A percentile compares a stretch with the other conserved stretches of the same genome.
phyloP scores from a whole-genome alignment of 495 filamentous ascomycete species.

The Neurospora pannonica region DNA sequence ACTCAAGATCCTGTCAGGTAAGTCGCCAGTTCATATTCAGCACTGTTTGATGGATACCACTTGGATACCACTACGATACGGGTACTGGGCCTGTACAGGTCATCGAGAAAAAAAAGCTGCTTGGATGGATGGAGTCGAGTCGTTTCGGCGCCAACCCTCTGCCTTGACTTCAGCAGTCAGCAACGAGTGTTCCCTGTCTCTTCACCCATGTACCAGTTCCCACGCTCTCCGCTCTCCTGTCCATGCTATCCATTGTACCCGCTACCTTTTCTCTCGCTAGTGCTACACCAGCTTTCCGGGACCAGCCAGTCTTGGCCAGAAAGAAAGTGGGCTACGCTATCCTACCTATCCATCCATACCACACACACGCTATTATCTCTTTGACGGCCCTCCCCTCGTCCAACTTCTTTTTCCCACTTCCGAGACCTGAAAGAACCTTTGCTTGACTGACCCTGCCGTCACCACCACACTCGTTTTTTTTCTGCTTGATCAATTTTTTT shows the following conservation, averaged over 20 bases:
- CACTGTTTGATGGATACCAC: conserved; percentile 8
- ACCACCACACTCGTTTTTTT: conserved; percentile 28
- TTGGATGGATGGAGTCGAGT: background rate
- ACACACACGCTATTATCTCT: conserved; percentile 11
- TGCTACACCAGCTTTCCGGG: conserved; percentile 18
- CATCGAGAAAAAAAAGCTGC: background rate
- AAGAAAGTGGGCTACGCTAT: conserved; percentile 15
- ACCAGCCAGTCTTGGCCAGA: conserved; percentile 3
- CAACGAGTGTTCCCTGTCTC: background rate
- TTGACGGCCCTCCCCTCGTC: conserved; percentile 22
- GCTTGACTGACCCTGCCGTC: conserved; percentile 8
- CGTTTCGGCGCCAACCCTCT: background rate
- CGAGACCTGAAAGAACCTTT: conserved; percentile 7
- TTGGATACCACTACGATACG: background rate
- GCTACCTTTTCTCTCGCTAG: conserved; percentile 24
- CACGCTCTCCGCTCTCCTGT: conserved; percentile 3
- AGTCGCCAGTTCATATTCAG: conserved; percentile 19
- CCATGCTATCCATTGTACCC: conserved; percentile 8
- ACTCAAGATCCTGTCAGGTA: conserved; percentile 46
- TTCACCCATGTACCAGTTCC: conserved; percentile 13
- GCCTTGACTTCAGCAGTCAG: background rate
- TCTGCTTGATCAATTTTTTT: conserved; percentile 4
- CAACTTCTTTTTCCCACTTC: conserved; percentile 17
- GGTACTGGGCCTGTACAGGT: background rate
- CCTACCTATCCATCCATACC: conserved; percentile 3